Base-by-base conservation (phyloP, 257 asterid genomes). In the Gentiana dahurica region DNA sequence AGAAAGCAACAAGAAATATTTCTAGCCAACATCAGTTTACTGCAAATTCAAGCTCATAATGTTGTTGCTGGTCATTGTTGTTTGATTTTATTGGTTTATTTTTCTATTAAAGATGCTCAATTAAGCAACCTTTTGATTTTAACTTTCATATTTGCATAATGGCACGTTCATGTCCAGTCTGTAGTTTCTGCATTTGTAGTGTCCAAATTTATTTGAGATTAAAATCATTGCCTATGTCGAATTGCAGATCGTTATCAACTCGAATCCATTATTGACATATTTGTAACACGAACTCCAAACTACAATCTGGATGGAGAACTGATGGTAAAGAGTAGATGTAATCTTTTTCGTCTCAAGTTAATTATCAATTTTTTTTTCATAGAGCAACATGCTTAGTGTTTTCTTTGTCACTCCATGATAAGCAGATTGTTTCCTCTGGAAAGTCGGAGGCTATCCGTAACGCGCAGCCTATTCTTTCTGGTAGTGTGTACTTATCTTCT, bases 351-450 rank as follows among this genome's bases (percentile, higher is more conserved):
- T 49, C 34, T 35, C 57, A 33, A 62, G 36, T 36, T 63, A 61
- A 53, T 9, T 43, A 45, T 49, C 3, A 55, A 57, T 49, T 64
- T 43, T 66, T 57, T 61, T 43, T 46, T 67, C 68, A 51, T 54
- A 51, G 54, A 60, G 57, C 54, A 34, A 51, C 53, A 46, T 24
- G 59, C 61, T 60, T 60, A 65, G 59, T 59, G 69, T 73, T 63
- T 58, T 64, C 65, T 58, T 68, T 33, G 3, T 13, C 43, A 10
- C 6, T 70, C 65, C 51, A 68, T 66, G 53, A 67, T 66, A 48
- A 64, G 67, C 82, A 91, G 98, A 75, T 85, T 53, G 66, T 85
- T 62, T 81, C 95, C 63, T 87, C 96, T 41, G 96, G 98, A 73
- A 72, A 71, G 65, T 64, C 75, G 15, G 93, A 77, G 55, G 83